Percentiles rank a stretch among this genome's conserved stretches.
phyloP scores from a whole-genome alignment of 1,284 basidiomycete species.

The Heterobasidion parviporum region DNA sequence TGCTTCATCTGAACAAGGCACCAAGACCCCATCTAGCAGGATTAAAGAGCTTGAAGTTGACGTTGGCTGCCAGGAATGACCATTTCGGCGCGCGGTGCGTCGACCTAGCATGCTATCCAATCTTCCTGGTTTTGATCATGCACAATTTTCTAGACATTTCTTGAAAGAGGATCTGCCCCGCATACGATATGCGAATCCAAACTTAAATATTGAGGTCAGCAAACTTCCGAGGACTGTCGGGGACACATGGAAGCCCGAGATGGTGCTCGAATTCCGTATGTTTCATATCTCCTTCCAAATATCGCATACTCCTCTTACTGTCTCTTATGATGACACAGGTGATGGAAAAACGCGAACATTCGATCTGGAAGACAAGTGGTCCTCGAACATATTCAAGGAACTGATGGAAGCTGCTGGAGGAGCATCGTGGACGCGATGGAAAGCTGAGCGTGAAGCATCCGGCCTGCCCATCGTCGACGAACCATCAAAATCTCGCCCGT shows the following conservation, averaged over 20 bases:
- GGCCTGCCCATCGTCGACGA: constrained; percentile 42
- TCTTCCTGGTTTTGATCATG: not conserved
- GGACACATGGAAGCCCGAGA: constrained; percentile 51
- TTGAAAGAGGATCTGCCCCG: constrained; percentile 66
- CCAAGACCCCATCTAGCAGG: constrained; percentile 48
- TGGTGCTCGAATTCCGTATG: constrained; percentile 55
- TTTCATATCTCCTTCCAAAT: constrained; percentile 3
- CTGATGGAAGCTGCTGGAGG: constrained; percentile 61
- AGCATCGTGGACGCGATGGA: constrained; percentile 50
- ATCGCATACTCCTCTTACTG: not conserved
- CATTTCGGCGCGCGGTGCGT: constrained; percentile 63
- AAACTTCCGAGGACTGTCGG: constrained; percentile 39
- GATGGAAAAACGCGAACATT: constrained; percentile 43
- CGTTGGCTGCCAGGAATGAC: constrained; percentile 54
- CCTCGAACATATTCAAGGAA: constrained; percentile 54
- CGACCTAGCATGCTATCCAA: not conserved
- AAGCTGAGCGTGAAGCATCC: constrained; percentile 33
- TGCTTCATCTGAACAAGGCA: constrained; percentile 40
- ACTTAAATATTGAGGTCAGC: constrained; percentile 47
- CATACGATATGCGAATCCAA: constrained; percentile 66
- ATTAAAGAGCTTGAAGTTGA: constrained; percentile 46
- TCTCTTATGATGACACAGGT: constrained; percentile 24
- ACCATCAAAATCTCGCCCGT: constrained; percentile 11
- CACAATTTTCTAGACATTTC: constrained; percentile 43
- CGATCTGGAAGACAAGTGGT: constrained; percentile 57